Percentiles rank a stretch among this genome's conserved stretches.
These are phyloP conservation scores for Populus nigra DNA, from an alignment of 345 rosid genomes.

Conservation along the genomic window DNA sequence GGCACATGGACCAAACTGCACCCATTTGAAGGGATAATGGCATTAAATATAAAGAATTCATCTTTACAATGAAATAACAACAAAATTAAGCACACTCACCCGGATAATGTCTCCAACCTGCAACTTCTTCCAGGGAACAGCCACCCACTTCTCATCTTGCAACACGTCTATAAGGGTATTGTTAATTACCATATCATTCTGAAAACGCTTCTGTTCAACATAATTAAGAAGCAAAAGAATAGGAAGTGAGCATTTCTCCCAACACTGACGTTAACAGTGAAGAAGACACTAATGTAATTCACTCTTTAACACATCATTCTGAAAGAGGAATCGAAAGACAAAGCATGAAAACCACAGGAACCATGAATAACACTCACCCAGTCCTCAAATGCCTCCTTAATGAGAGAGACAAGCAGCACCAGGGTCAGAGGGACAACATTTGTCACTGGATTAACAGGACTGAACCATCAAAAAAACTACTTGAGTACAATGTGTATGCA, in stretches of 20 bases:
- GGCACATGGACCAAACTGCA: not conserved
- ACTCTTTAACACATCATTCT: conserved; percentile 1
- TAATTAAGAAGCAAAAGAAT: conserved; percentile 15
- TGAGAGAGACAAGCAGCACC: conserved; percentile 96
- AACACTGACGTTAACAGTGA: not conserved
- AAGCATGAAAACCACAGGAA: conserved; percentile 4
- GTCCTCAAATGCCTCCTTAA: conserved; percentile 98
- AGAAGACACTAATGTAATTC: not conserved
- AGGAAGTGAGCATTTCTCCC: conserved; percentile 14
- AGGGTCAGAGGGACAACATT: conserved; percentile 83
- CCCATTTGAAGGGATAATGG: not conserved
- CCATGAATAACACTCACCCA: conserved; percentile 57
- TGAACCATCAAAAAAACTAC: conserved; percentile 35
- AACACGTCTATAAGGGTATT: conserved; percentile 73
- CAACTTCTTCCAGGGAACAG: conserved; percentile 84
- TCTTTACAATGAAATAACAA: conserved; percentile 8
- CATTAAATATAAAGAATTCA: no score
- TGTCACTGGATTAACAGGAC: conserved; percentile 96
- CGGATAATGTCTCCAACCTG: conserved; percentile 95
- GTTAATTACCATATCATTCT: conserved; percentile 91
- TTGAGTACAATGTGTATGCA: not conserved
- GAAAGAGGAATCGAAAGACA: conserved; percentile 14
- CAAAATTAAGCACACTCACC: conserved; percentile 48
- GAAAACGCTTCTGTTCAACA: conserved; percentile 83
- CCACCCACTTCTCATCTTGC: conserved; percentile 79